Conservation (phyloP, 2,329 filamentous ascomycete genomes). For the Monilinia vaccinii-corymbosi region DNA sequence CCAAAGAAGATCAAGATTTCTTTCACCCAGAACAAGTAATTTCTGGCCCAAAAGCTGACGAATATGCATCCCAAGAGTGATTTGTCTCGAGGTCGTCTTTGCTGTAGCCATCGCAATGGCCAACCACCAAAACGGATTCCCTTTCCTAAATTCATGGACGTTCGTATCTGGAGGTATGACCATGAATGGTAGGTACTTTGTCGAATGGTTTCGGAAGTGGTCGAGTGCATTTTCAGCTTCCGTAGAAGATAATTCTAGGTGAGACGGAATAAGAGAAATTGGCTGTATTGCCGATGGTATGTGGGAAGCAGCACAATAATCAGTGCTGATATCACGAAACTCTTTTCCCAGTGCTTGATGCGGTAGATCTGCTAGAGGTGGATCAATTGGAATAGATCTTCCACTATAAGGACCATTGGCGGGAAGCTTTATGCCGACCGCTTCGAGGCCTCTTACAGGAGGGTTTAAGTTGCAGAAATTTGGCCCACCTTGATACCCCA, state of each 20-base stretch:
- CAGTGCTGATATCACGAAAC: not conserved
- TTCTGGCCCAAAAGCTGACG: conserved; percentile 38
- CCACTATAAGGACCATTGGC: not conserved
- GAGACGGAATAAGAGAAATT: not conserved
- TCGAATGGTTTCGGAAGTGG: conserved; percentile 35
- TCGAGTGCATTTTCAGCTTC: conserved; percentile 35
- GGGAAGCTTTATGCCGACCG: not conserved
- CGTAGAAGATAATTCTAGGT: conserved; percentile 25
- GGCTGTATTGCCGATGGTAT: not conserved
- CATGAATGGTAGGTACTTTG: conserved; percentile 38
- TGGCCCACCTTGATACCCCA: not conserved
- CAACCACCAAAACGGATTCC: conserved; percentile 42
- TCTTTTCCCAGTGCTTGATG: no score
- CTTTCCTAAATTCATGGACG: conserved; percentile 32
- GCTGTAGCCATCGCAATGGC: conserved; percentile 40
- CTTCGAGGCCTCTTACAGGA: not conserved
- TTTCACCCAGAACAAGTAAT: conserved; percentile 40
- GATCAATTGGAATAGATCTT: not conserved
- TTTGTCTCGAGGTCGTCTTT: conserved; percentile 35
- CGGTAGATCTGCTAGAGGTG: not conserved
- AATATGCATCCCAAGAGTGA: conserved; percentile 33
- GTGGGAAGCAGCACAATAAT: not conserved
- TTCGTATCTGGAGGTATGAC: conserved; percentile 33
- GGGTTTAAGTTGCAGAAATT: not conserved
- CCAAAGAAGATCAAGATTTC: conserved; percentile 42